Evolutionary conservation across 805 yeast species (phyloP), one percentile per base, ranked within the genome.

Genomic region (Cyberlindnera meyerae): DNA sequence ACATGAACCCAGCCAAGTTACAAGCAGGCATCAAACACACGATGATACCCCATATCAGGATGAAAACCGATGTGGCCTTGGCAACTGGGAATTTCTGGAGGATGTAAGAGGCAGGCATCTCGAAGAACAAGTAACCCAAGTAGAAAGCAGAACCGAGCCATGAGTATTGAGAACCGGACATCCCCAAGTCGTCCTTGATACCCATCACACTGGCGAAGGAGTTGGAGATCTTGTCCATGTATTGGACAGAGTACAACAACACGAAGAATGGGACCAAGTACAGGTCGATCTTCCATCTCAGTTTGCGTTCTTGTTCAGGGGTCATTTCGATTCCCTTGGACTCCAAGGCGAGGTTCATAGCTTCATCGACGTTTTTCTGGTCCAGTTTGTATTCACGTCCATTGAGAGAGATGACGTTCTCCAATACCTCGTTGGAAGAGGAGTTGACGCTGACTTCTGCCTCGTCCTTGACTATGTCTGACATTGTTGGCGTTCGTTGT

Each of bases 101-200:
- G 1, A 68, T 33, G 32, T 61, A 50, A 8, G 65, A 55, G 3
- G 72, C 66, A 5, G 78, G 74, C 37, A 71, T 58, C 46, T 75
- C 79, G 49, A 76, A 79, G 8, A 61, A 63, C 33, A 82, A 55
- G 52, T 79, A 82, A 3, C 88, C 89, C 27, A 82, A 54, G 49
- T 77, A 78, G 46, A 78, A 79, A 8, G 75, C 68, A 1, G 80
- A 66, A n/a, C 80, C 75, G 12, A 70, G 58, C 79, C 82, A 73
- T 33, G 74, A 55, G 48, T 73, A 70, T 51, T 65, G 56, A 24
- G 43, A 56, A 27, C 70, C 73, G 37, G 46, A 44, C 75, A 75
- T 73, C 40, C 60, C 58, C 45, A 66, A 55, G 40, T 66, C 79
- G 8, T 48, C 54, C 44, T 62, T 57, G 33, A 71, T 57, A 31